Percentiles rank a stretch among this genome's conserved stretches.
phyloP scores from a whole-genome alignment of 495 filamentous ascomycete species.

The Penicillium herquei region DNA sequence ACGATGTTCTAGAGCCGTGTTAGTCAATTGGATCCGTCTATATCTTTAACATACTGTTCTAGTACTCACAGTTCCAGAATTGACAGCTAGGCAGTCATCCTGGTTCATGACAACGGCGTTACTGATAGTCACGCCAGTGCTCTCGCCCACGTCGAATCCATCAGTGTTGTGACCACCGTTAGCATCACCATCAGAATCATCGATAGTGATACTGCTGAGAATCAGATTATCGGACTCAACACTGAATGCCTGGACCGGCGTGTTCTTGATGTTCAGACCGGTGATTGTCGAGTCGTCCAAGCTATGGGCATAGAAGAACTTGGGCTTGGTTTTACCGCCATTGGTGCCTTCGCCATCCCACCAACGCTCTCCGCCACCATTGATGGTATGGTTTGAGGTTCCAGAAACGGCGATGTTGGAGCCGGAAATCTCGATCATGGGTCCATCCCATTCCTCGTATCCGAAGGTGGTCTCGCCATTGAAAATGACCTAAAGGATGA shows the following conservation, averaged over 20 bases:
- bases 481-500: constrained; percentile 42
- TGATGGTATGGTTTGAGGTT: constrained; percentile 26
- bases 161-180: constrained; percentile 62
- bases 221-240: constrained; percentile 44
- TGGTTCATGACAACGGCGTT: constrained; percentile 60
- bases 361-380: constrained; percentile 44
- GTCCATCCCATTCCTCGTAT: constrained; percentile 53
- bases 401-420: constrained; percentile 41
- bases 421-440: constrained; percentile 49
- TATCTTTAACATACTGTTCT: too few relatives aligned
- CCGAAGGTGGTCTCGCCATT: constrained; percentile 51
- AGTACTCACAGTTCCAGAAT: constrained; percentile 29
- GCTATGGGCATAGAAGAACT: constrained; percentile 55
- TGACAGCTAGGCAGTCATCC: constrained; percentile 66
- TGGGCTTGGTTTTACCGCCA: constrained; percentile 56
- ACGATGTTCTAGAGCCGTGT: constrained; percentile 36
- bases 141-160: constrained; percentile 60
- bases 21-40: not conserved
- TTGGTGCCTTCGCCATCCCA: constrained; percentile 55
- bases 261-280: constrained; percentile 50
- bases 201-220: constrained; percentile 54
- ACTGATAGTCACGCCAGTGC: constrained; percentile 51
- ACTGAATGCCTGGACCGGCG: constrained; percentile 63
- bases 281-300: constrained; percentile 43
- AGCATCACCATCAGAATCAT: constrained; percentile 57